Base-by-base conservation (phyloP, 2,329 filamentous ascomycete species). In the Arthrobotrys conoides region DNA sequence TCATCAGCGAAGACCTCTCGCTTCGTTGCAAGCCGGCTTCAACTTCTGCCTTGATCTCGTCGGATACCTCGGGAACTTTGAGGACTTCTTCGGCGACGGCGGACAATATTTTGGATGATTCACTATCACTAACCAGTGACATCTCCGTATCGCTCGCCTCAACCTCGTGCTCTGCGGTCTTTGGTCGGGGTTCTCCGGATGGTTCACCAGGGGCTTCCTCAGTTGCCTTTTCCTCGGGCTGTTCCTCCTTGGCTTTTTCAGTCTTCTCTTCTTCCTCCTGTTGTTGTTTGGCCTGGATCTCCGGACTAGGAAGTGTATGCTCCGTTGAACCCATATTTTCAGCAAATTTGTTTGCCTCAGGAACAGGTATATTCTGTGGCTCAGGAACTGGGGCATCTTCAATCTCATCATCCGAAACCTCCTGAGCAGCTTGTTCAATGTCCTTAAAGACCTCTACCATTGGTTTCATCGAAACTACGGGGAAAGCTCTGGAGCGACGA, bases 371-470 rank as follows among this genome's bases (percentile, higher is more conserved):
- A 14, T 81, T 81, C 3, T 82, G 80, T 14, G 76, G 80, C 27
- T 81, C 71, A 16, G 83, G 81, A 20, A 33, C 27, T 1, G 49
- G 49, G 1, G 33, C 12, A 36, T 73, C 67, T 12, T 63, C 71
- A n/a, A 75, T 67, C 46, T 81, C 80, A 44, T 82, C 81, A 53
- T 82, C 81, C 4, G 81, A 82, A 33, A 79, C 89, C 83, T 97
- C 94, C 81, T 94, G 92, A 10, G 97, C 94, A 20, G 96, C 96
- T 84, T 97, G 94, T 72, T 94, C 91, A 3, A 97, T 93, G 84
- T 97, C 93, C 81, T 93, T 92, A 83, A 98, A 99, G 8, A 99
- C 94, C 84, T 98, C 93, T 16, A 99, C 94, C 77, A 96, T 95
- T 5, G 96, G 94, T 82, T 94, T 96, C n/a, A 95, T 96, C 18